A percentile compares a stretch with the other conserved stretches of the same genome.
phyloP scores from a whole-genome alignment of 139 green algal genomes.

The Tetradesmus lagerheimii region DNA sequence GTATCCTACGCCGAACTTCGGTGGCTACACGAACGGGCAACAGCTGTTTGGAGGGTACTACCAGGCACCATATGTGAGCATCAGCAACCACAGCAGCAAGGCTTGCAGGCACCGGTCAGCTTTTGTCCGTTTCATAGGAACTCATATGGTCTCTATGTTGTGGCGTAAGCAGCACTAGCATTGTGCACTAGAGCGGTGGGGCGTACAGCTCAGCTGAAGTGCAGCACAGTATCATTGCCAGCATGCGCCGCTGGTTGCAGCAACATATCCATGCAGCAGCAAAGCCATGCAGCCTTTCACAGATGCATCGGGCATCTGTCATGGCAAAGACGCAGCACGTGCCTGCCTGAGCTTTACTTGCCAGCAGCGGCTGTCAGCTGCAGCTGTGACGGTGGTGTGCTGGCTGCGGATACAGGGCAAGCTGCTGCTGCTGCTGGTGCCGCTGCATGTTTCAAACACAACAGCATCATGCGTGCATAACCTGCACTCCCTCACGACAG shows the following conservation, averaged over 20 bases:
- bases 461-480: not conserved
- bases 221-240: no score
- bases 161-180: no score
- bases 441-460: not conserved
- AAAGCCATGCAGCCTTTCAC: not conserved
- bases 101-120: not conserved
- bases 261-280: not conserved
- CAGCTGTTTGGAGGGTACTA: slow-evolving; percentile 42
- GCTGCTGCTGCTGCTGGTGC: no score
- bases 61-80: slow-evolving; percentile 18
- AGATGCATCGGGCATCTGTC: not conserved
- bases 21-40: slow-evolving; percentile 35
- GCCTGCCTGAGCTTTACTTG: not conserved
- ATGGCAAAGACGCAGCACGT: not conserved
- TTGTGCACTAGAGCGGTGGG: no score
- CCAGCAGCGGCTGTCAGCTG: not conserved
- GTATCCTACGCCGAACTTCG: not conserved
- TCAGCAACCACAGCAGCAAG: not conserved
- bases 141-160: no score
- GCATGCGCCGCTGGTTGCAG: no score
- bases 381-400: no score
- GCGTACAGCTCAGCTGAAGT: no score
- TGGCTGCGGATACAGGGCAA: no score
- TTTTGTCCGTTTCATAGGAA: not conserved
- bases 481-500: no score